These are phyloP conservation scores for Xanthoceras sorbifolium DNA, from an alignment of 345 rosid species.

Conservation along the genomic window DNA sequence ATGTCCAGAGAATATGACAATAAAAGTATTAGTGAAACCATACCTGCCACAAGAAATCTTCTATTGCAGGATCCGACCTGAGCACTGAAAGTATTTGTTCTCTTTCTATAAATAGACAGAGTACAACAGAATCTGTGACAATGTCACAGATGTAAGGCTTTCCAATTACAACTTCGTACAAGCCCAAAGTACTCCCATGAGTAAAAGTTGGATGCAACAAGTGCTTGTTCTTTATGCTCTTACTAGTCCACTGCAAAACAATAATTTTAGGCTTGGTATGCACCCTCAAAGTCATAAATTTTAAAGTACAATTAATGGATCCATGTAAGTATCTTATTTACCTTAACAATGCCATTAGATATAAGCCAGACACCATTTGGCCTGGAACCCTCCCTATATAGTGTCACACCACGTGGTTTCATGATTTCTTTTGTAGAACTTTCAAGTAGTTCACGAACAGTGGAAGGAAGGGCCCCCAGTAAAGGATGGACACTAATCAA, in stretches of 20 bases:
- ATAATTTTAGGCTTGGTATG: slow-evolving; percentile 11
- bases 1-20: slow-evolving; percentile 10
- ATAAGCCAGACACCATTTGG: slow-evolving; percentile 91
- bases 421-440: slow-evolving; percentile 59
- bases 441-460: slow-evolving; percentile 45
- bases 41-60: slow-evolving; percentile 93
- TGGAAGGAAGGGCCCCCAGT: slow-evolving; percentile 79
- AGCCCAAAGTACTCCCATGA: slow-evolving; percentile 91
- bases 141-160: slow-evolving; percentile 78
- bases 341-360: slow-evolving; percentile 90
- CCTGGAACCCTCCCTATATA: slow-evolving; percentile 79
- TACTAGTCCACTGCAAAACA: slow-evolving; percentile 81
- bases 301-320: not conserved
- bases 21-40: slow-evolving; percentile 3
- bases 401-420: slow-evolving; percentile 70
- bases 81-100: slow-evolving; percentile 58
- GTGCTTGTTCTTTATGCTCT: slow-evolving; percentile 60
- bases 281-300: not conserved
- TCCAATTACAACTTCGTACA: slow-evolving; percentile 79
- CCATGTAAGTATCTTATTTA: slow-evolving; percentile 24
- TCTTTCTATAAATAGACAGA: slow-evolving; percentile 65
- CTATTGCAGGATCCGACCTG: slow-evolving; percentile 62
- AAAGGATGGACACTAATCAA: slow-evolving; percentile 67
- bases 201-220: slow-evolving; percentile 87
- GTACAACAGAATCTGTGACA: slow-evolving; percentile 77